These are phyloP conservation scores for Neofusicoccum cordaticola DNA, from an alignment of 2,329 filamentous ascomycete species.

Conservation along the genomic window DNA sequence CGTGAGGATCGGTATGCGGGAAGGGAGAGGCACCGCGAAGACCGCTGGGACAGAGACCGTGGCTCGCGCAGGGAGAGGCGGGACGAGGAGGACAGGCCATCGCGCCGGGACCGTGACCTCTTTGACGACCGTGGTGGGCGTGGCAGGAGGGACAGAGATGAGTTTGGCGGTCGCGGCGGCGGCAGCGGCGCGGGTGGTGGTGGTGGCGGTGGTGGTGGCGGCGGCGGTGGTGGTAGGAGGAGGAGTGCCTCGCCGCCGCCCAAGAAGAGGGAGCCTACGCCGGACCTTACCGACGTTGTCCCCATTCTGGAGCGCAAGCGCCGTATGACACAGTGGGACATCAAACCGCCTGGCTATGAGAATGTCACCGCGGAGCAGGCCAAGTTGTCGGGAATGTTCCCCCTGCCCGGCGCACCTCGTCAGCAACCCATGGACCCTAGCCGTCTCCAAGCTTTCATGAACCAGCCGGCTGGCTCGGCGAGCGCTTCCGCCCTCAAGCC, in stretches of 20 bases:
- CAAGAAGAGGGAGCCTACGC: slow-evolving; percentile 92
- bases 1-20: slow-evolving; percentile 87
- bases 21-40: slow-evolving; percentile 56
- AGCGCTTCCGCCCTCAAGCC: slow-evolving; percentile 83
- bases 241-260: slow-evolving; percentile 74
- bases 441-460: slow-evolving; percentile 93
- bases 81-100: slow-evolving; percentile 24
- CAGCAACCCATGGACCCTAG: slow-evolving; percentile 94
- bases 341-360: slow-evolving; percentile 97
- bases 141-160: slow-evolving; percentile 51
- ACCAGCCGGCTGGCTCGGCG: slow-evolving; percentile 70
- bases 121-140: slow-evolving; percentile 52
- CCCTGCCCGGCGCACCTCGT: slow-evolving; percentile 88
- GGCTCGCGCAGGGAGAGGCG: slow-evolving; percentile 29
- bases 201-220: slow-evolving; percentile 45
- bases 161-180: slow-evolving; percentile 46
- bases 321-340: slow-evolving; percentile 97
- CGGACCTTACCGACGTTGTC: slow-evolving; percentile 84
- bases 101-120: slow-evolving; percentile 58
- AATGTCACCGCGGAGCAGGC: slow-evolving; percentile 98
- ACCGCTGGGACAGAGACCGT: slow-evolving; percentile 73
- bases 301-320: slow-evolving; percentile 83
- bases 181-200: slow-evolving; percentile 49
- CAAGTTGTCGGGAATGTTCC: slow-evolving; percentile 98
- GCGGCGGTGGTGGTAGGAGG: slow-evolving; percentile 52